phyloP scores from a whole-genome alignment of 2,329 filamentous ascomycete genomes.

The Truncatella angustata region DNA sequence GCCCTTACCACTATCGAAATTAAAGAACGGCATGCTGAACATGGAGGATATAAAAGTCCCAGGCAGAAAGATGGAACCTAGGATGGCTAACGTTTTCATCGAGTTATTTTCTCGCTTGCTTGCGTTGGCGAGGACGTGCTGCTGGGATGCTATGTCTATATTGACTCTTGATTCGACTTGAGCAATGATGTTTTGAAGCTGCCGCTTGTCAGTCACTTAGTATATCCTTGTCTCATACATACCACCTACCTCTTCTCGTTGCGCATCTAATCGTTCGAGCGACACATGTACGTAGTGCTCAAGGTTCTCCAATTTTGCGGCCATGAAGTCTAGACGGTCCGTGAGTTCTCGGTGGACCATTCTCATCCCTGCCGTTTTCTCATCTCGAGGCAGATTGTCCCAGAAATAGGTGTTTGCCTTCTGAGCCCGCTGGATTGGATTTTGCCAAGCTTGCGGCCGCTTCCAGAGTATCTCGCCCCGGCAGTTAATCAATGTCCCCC shows the following conservation, averaged over 20 bases:
- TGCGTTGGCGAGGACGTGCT: constrained; percentile 56
- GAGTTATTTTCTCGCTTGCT: constrained; percentile 61
- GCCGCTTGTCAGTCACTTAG: not conserved
- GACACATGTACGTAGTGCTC: constrained; percentile 34
- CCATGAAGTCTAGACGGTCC: constrained; percentile 29
- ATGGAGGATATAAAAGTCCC: constrained; percentile 63
- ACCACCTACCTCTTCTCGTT: constrained; percentile 32
- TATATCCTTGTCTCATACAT: constrained; percentile 11
- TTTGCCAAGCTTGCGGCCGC: constrained; percentile 28
- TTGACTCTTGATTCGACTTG: constrained; percentile 49
- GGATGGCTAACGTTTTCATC: constrained; percentile 64
- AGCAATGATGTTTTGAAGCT: constrained; percentile 33
- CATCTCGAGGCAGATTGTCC: constrained; percentile 7
- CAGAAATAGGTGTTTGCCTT: constrained; percentile 18
- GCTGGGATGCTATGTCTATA: constrained; percentile 60
- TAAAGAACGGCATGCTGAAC: constrained; percentile 59
- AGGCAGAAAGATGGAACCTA: constrained; percentile 62
- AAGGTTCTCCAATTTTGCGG: constrained; percentile 31
- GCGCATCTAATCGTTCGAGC: constrained; percentile 30
- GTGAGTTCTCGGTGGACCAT: constrained; percentile 25
- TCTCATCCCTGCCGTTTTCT: constrained; percentile 12
- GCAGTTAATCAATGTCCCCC: constrained; percentile 26
- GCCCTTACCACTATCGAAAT: not conserved
- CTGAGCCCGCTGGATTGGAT: constrained; percentile 21
- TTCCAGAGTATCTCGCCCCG: constrained; percentile 32